A percentile compares a stretch with the other conserved stretches of the same genome.
Evolutionary conservation across 176 grass and related monocot species (phyloP).

Genomic region (Alloteropsis semialata): DNA sequence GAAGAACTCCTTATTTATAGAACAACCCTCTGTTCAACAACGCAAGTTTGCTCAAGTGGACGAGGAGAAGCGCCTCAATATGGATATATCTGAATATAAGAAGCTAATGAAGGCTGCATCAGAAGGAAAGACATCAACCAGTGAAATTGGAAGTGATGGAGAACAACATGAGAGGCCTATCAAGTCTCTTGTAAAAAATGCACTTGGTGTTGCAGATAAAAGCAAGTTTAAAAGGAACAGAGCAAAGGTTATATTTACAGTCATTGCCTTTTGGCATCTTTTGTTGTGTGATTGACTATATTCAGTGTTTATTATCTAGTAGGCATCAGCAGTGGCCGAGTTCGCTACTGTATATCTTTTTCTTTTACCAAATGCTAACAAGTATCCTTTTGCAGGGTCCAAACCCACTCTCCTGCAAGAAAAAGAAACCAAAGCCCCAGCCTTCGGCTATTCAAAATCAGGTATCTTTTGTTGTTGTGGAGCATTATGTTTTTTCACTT

Average conservation of each 20-base stretch:
- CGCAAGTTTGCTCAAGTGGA: slow-evolving; percentile 60
- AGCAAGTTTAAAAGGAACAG: slow-evolving; percentile 77
- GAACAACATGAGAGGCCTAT: slow-evolving; percentile 20
- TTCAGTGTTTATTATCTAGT: neutral
- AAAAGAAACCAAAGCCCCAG: slow-evolving; percentile 65
- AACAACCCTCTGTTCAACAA: slow-evolving; percentile 64
- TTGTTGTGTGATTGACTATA: neutral
- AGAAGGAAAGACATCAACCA: slow-evolving; percentile 12
- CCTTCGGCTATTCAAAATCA: slow-evolving; percentile 36
- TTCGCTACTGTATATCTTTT: neutral
- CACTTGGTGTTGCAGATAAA: slow-evolving; percentile 44
- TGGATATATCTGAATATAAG: slow-evolving; percentile 59
- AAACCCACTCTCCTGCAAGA: slow-evolving; percentile 97
- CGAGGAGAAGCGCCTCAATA: slow-evolving; percentile 65
- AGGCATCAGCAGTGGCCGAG: neutral
- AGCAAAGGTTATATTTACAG: slow-evolving; percentile 60
- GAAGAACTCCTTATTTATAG: slow-evolving; percentile 67
- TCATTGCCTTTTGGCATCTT: neutral
- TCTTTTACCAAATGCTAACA: slow-evolving; percentile 11
- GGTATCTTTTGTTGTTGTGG: slow-evolving; percentile 23
- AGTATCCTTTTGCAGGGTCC: slow-evolving; percentile 63
- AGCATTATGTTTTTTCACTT: neutral
- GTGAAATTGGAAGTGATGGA: slow-evolving; percentile 37
- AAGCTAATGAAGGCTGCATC: slow-evolving; percentile 46
- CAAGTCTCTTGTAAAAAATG: slow-evolving; percentile 37